Base-by-base conservation (phyloP, 2,329 filamentous ascomycete genomes). In the Aspergillus ibericus region DNA sequence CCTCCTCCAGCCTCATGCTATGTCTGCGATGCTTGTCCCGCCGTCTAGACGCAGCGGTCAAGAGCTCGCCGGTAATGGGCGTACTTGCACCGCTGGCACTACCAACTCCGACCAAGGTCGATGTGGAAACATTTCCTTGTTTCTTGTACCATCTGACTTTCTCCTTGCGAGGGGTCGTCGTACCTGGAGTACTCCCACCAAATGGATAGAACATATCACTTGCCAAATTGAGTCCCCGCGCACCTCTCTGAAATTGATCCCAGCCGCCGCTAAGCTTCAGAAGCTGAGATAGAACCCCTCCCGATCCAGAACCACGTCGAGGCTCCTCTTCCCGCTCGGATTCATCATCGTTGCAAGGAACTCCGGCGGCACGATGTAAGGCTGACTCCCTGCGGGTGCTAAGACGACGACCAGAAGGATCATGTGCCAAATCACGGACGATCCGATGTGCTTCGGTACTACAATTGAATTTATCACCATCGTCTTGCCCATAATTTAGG, bases 1-100 rank as follows among this genome's bases (percentile, higher is more conserved):
- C 81, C 15, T 85, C 78, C 53, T 75, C 72, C 2, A 73, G 62
- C 18, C 66, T 61, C 22, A 66, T 57, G 16, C 63, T 63, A 4
- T 25, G 27, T 8, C 15, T 51, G 2, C 55, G 42, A 29, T 64
- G 65, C 8, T 68, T 63, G 5, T 63, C 63, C 7, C 64, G 69
- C 15, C 70, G 63, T 29, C 68, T 68, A 4, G 66, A 66, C 0
- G 70, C 70, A 3, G 68, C 69, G 1, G 66, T 66, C 1, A 71
- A 42, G 0, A 71, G 57, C 22, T 72, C 69, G 40, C 63, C 68
- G 2, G 68, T 66, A 5, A 70, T 63, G 0, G 70, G 70, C 0
- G 70, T 72, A 22, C 62, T 70, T 2, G 74, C 67, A 38, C 68
- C 69, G 47, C 70, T 72, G 20, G 66, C 40, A 20, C 35, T 68